Percentiles rank a stretch among this genome's conserved stretches.
phyloP scores from a whole-genome alignment of 495 filamentous ascomycete genomes.

The Clavariopsis aquatica region DNA sequence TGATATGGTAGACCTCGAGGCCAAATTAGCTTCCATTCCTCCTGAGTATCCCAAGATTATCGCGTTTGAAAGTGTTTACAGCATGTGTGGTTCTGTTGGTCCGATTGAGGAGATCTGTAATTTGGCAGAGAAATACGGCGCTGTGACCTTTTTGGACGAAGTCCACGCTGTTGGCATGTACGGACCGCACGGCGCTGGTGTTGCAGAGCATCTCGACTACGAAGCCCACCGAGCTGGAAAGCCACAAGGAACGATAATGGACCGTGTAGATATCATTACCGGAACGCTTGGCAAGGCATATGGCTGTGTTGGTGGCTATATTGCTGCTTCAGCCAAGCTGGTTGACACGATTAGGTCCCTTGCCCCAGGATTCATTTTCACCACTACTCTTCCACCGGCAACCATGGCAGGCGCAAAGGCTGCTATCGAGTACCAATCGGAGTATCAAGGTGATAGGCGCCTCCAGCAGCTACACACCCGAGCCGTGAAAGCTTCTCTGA shows the following conservation, averaged over 20 bases:
- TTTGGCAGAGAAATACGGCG: constrained; percentile 94
- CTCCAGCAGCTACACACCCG: constrained; percentile 95
- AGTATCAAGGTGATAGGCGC: constrained; percentile 75
- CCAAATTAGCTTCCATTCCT: constrained; percentile 84
- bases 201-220: constrained; percentile 95
- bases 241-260: constrained; percentile 85
- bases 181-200: constrained; percentile 91
- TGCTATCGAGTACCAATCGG: constrained; percentile 89
- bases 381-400: constrained; percentile 90
- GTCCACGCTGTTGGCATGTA: constrained; percentile 99
- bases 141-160: constrained; percentile 95
- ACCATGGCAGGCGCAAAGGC: constrained; percentile 93
- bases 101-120: constrained; percentile 96
- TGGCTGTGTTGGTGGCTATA: constrained; percentile 96
- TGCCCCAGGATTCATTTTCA: constrained; percentile 98
- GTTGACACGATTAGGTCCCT: constrained; percentile 95
- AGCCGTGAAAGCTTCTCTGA: constrained; percentile 79
- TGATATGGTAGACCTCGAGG: constrained; percentile 83
- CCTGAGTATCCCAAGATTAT: constrained; percentile 91
- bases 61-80: constrained; percentile 97
- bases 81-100: constrained; percentile 96
- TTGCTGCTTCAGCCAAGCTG: constrained; percentile 83
- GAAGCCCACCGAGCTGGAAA: constrained; percentile 68
- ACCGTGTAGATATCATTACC: constrained; percentile 95
- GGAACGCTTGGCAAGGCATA: constrained; percentile 97